phyloP scores from a whole-genome alignment of 1,284 basidiomycete species.

The Uromyces viciae-fabae region DNA sequence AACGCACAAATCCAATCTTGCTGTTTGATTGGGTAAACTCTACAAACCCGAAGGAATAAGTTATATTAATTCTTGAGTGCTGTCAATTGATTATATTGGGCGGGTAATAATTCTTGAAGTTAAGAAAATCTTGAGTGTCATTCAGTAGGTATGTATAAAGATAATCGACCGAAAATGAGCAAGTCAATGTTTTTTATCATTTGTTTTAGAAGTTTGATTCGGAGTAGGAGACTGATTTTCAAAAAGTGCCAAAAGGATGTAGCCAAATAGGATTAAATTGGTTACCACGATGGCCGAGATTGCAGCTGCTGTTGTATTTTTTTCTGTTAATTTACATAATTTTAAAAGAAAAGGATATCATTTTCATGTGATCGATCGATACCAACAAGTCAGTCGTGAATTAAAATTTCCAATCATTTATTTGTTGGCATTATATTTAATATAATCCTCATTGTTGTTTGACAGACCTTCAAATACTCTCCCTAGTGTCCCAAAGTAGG shows the following conservation, averaged over 20 bases:
- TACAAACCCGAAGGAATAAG: too few relatives aligned
- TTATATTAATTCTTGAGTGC: too few relatives aligned
- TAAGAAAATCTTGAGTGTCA: too few relatives aligned
- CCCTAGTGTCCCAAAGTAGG: slow-evolving; percentile 33
- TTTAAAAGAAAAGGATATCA: neutral
- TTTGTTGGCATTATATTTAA: neutral
- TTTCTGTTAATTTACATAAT: neutral
- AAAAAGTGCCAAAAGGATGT: slow-evolving; percentile 22
- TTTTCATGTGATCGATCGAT: too few relatives aligned
- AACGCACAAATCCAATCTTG: too few relatives aligned
- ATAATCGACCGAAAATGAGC: neutral
- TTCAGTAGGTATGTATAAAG: too few relatives aligned
- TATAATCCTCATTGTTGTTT: neutral
- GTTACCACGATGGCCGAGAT: slow-evolving; percentile 41
- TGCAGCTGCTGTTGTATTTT: slow-evolving; percentile 32
- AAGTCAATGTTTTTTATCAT: neutral
- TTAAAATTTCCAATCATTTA: neutral
- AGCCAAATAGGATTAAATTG: slow-evolving; percentile 39
- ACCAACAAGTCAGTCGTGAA: too few relatives aligned
- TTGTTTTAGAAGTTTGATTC: neutral
- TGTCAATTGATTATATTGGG: too few relatives aligned
- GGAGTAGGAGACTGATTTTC: slow-evolving; percentile 2
- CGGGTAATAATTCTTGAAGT: neutral
- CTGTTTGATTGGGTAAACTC: too few relatives aligned
- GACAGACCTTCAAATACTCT: slow-evolving; percentile 32